Conservation (phyloP, 257 asterid genomes). For the Petrea volubilis region DNA sequence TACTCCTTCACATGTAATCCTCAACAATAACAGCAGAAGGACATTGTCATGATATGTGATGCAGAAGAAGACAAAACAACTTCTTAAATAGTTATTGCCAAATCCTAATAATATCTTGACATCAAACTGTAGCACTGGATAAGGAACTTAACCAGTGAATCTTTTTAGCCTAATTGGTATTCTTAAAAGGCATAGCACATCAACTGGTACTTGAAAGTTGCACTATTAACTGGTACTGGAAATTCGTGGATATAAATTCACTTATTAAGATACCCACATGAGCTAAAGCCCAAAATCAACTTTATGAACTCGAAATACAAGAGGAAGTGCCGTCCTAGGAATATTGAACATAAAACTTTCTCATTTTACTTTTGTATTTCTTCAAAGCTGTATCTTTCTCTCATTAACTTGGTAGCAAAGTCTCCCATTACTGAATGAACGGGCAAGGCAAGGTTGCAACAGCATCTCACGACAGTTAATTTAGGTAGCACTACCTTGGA, state of each 20-base stretch:
- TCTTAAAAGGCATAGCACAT: background rate
- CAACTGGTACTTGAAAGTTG: background rate
- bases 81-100: background rate
- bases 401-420: background rate
- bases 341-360: background rate
- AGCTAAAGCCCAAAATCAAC: background rate
- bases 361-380: background rate
- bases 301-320: background rate
- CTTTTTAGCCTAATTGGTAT: background rate
- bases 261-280: background rate
- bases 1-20: background rate
- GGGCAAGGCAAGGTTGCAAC: background rate
- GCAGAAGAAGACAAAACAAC: background rate
- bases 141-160: background rate
- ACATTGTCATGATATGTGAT: background rate
- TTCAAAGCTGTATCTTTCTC: background rate
- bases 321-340: background rate
- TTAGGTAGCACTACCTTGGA: background rate
- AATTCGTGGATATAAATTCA: background rate
- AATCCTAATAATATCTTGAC: background rate
- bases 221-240: too few relatives aligned
- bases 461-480: background rate
- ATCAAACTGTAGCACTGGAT: background rate
- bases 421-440: background rate
- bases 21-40: background rate